Percentiles rank a stretch among this genome's conserved stretches.
phyloP scores from a whole-genome alignment of 2,329 filamentous ascomycete species.

The Neofusicoccum cordaticola region DNA sequence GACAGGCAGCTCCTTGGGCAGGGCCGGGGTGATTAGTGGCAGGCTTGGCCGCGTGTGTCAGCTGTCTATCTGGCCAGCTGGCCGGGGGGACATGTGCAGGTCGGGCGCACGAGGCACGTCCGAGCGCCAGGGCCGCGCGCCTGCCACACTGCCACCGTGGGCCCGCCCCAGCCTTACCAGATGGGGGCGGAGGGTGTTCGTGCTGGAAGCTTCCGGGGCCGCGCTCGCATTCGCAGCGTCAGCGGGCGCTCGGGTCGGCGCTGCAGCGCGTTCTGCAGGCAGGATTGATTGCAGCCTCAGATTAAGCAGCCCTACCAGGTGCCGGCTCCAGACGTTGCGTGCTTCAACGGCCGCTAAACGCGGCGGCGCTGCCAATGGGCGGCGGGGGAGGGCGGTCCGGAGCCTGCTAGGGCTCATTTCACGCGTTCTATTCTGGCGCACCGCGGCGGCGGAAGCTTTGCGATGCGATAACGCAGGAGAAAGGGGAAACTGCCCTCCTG shows the following conservation, averaged over 20 bases:
- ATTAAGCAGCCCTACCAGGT: neutral
- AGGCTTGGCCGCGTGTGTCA: constrained; percentile 1
- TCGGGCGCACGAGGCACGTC: constrained; percentile 10
- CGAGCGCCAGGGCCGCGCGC: neutral
- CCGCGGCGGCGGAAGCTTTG: neutral
- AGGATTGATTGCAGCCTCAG: neutral
- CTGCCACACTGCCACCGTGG: neutral
- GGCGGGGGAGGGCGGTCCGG: neutral
- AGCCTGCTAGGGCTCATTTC: neutral
- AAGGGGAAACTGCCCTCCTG: neutral
- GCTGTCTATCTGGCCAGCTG: neutral
- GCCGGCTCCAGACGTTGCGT: neutral
- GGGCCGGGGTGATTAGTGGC: constrained; percentile 10
- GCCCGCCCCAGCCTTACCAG: neutral
- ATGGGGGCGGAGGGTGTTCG: neutral
- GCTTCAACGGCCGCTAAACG: constrained; percentile 11
- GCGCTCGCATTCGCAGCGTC: neutral
- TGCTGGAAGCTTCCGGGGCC: neutral
- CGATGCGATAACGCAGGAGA: constrained; percentile 7
- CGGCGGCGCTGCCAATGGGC: neutral
- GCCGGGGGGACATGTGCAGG: neutral
- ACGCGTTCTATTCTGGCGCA: neutral
- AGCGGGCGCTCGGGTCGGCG: neutral
- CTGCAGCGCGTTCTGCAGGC: neutral
- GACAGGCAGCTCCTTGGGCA: neutral